Conservation (phyloP, 192 early-diverging fungal genomes). For the Phycomyces blakesleeanus region DNA sequence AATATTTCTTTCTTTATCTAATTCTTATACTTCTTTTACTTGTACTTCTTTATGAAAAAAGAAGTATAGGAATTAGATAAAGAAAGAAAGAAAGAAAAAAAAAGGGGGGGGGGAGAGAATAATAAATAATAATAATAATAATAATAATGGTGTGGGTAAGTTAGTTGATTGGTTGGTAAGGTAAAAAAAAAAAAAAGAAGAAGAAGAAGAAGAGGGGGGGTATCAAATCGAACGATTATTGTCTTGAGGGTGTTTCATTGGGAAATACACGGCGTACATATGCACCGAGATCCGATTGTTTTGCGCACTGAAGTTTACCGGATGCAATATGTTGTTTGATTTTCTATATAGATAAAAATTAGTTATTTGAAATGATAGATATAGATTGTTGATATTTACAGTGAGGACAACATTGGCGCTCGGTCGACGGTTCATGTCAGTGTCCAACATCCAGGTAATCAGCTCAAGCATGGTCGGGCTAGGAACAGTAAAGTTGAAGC, state of each 20-base stretch:
- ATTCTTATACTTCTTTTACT: too few species aligned
- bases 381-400: conserved; percentile 2
- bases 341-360: conserved; percentile 5
- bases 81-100: too few species aligned
- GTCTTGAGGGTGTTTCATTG: background rate
- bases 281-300: conserved; percentile 24
- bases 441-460: conserved; percentile 25
- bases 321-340: conserved; percentile 16
- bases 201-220: background rate
- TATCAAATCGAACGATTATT: background rate
- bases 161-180: background rate
- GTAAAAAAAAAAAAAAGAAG: background rate
- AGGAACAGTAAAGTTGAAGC: conserved; percentile 29
- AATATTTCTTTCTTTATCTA: too few species aligned
- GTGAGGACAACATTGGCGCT: conserved; percentile 22
- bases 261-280: conserved; percentile 33
- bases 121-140: too few species aligned
- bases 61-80: too few species aligned
- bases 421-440: conserved; percentile 19
- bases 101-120: too few species aligned
- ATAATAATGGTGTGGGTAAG: background rate
- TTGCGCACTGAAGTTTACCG: conserved; percentile 24
- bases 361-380: background rate
- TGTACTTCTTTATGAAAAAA: too few species aligned
- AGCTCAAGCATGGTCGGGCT: conserved; percentile 16